Evolutionary conservation across 495 filamentous ascomycete genomes (phyloP).

Genomic region (Aspergillus sclerotioniger): DNA sequence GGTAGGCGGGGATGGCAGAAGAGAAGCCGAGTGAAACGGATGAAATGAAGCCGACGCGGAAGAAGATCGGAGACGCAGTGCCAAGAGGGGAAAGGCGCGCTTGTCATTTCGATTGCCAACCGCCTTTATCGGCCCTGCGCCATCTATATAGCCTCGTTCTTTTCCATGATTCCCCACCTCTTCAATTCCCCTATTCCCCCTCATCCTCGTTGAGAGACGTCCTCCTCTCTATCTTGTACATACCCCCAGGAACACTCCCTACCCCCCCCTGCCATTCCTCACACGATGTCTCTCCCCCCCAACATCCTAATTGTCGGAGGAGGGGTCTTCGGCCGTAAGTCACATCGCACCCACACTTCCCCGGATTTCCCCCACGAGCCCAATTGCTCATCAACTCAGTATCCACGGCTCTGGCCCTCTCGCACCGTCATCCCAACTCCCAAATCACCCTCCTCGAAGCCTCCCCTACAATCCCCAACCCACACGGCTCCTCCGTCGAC

Average conservation of each 20-base stretch:
- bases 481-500: conserved; percentile 71
- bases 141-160: background rate
- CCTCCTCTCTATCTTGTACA: background rate
- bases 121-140: too few relatives aligned
- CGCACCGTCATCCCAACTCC: conserved; percentile 51
- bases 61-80: background rate
- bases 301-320: conserved; percentile 74
- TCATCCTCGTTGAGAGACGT: background rate
- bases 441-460: conserved; percentile 69
- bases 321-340: conserved; percentile 71
- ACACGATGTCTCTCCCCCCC: conserved; percentile 38
- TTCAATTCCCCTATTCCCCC: background rate
- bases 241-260: too few relatives aligned
- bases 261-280: too few relatives aligned
- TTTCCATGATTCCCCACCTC: background rate
- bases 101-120: background rate
- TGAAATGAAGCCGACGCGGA: background rate
- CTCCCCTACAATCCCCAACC: conserved; percentile 62
- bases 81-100: background rate
- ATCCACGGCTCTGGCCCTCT: conserved; percentile 66
- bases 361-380: background rate
- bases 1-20: background rate
- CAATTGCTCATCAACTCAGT: conserved; percentile 32
- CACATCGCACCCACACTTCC: background rate
- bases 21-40: background rate